Base-by-base conservation (phyloP, 352 stramenopile species). In the Phytophthora cajani region DNA sequence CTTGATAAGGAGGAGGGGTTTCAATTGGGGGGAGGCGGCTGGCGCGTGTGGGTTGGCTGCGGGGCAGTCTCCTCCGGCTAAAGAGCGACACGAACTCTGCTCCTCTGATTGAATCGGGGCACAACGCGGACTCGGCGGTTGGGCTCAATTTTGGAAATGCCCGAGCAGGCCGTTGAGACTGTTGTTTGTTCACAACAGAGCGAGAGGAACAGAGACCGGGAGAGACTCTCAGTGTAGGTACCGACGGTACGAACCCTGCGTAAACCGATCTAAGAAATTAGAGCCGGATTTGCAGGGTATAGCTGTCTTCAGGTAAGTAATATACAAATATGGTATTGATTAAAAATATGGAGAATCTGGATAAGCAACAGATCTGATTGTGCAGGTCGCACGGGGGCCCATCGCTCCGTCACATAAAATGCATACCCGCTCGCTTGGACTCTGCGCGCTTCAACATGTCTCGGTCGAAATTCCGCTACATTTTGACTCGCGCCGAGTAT, bases 331-430 rank as follows among this genome's bases (percentile, higher is more conserved):
- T 5, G 25, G 25, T 30, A 30, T 30, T 30, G 25, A 30, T 5
- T 30, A 3, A 33, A 33, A 33, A 33, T 33, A 33, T 33, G 0
- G 5, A 33, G 30, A 33, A 30, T 4, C 25, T 33, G 30, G 30
- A 33, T 33, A 33, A 33, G 8, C 8, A 9, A 9, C 6, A 33
- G 30, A 42, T 42, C 1, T 11, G 14, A 1, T 42, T 6, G 36
- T 42, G 14, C 36, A n/a, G 9, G 10, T 30, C 11, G 58, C 10
- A 38, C 25, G 21, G 38, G 5, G 50, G 55, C 64, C 47, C 64
- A 73, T 74, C 64, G 66, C 71, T 74, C 57, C 66, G 71, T 78
- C 71, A 78, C 71, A 78, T 74, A 77, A 61, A 74, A 58, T 21
- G 53, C 55, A 53, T 54, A 52, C 23, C 44, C 30, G 23, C 58